These are phyloP conservation scores for Podospora pseudopauciseta DNA, from an alignment of 495 filamentous ascomycete species.

Conservation along the genomic window DNA sequence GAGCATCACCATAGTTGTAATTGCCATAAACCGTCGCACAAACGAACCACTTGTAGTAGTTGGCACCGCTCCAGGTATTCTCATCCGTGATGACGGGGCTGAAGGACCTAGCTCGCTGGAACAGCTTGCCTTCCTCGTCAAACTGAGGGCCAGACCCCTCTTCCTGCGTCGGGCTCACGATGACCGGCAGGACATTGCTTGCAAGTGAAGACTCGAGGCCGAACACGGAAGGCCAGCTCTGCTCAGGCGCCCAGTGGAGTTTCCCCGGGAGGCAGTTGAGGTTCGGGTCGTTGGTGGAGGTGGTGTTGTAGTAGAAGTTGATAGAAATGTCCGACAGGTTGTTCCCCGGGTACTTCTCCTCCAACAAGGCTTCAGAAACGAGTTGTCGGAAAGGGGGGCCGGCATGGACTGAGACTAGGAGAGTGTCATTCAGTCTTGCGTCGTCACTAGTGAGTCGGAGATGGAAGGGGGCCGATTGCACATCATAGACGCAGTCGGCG, in stretches of 20 bases:
- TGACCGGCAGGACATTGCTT: not conserved
- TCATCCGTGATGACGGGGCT: not conserved
- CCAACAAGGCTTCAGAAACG: not conserved
- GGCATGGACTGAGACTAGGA: not conserved
- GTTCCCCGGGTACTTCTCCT: not conserved
- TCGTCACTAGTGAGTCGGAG: not conserved
- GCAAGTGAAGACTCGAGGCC: not conserved
- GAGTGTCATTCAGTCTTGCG: not conserved
- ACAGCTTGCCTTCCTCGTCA: not conserved
- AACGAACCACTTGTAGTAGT: not conserved
- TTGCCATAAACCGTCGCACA: not conserved
- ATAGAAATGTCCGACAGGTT: not conserved
- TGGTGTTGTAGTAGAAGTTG: constrained; percentile 4
- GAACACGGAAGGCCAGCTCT: not conserved
- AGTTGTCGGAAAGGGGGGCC: constrained; percentile 6
- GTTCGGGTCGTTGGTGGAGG: not conserved
- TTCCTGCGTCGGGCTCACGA: not conserved
- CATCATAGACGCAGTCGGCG: not conserved
- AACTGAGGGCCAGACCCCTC: not conserved
- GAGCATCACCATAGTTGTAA: not conserved
- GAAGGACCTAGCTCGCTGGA: not conserved
- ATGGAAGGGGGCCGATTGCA: not conserved
- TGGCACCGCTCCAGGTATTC: not conserved
- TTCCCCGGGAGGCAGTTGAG: not conserved
- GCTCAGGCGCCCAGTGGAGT: not conserved